Base-by-base conservation (phyloP, 2,329 filamentous ascomycete species). In the Alternaria triticina region DNA sequence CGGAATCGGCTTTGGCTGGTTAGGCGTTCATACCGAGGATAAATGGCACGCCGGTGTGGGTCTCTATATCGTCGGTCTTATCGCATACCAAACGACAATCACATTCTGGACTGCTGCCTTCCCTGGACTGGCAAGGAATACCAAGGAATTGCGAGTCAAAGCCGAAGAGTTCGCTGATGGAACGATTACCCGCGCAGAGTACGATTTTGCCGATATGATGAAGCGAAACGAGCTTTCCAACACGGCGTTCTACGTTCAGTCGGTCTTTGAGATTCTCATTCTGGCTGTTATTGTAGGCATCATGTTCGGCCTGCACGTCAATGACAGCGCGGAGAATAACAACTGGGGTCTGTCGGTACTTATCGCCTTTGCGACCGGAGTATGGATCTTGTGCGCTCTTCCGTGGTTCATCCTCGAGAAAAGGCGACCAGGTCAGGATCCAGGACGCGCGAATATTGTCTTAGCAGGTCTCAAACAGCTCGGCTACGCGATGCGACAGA, bases 381-480 rank as follows among this genome's bases (percentile, higher is more conserved):
- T 88, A 51, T 91, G 89, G 89, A 74, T 91, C 8, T 77, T 88
- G 0, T 82, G 90, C 23, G 87, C 88, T 0, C 77, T 91, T 5
- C 89, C 89, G 0, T 91, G 89, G 89, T 91, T 91, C 70, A 56
- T 89, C 3, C 69, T 89, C 5, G 89, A 91, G 70, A 90, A 90
- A 79, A 82, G 83, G 30, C 83, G 89, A 2, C 88, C 89, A 0
- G 89, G 89, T 0, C 86, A 86, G 65, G 80, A 84, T 65, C 79
- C 82, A 2, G 82, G 82, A 4, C 82, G 81, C 65, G 86, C 83
- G 59, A 85, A 87, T 28, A 68, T 91, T 22, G 81, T 86, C 20
- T 85, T 88, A 3, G 70, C 70, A 13, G 89, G 89, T 2, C 80
- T 90, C 50, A 88, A 86, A 84, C 89, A 91, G 73, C 68, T 74